Percentiles rank a stretch among this genome's conserved stretches.
Conservation (phyloP, 2,329 filamentous ascomycete species). For the Phialophora expanda region DNA sequence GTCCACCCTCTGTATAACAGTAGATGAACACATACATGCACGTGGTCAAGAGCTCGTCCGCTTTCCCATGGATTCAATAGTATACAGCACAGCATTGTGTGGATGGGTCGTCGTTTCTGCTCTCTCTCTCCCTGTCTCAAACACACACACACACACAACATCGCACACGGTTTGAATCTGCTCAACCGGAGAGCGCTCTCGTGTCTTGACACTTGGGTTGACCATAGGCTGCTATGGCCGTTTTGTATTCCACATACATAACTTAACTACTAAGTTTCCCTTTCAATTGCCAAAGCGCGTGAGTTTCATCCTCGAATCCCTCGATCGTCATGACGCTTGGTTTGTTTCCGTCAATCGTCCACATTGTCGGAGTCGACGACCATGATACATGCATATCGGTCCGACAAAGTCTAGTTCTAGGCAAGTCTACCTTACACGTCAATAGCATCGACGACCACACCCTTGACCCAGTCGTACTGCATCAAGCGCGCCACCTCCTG, state of each 20-base stretch:
- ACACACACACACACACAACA: no score
- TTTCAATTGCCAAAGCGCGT: no score
- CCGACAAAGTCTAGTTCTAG: background rate
- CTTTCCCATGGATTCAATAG: no score
- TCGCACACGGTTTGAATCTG: no score
- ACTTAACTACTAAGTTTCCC: background rate
- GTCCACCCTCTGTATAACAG: no score
- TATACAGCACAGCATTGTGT: no score
- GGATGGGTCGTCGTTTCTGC: no score
- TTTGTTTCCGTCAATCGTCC: background rate
- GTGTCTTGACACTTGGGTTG: background rate
- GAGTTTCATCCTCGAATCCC: background rate
- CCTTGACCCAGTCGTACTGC: constrained; percentile 74
- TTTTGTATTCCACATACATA: background rate
- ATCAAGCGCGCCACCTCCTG: constrained; percentile 74
- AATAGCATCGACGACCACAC: constrained; percentile 40
- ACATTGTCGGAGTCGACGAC: background rate
- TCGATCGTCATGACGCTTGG: background rate
- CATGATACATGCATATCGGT: background rate
- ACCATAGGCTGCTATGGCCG: constrained; percentile 20
- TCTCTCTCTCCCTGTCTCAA: no score
- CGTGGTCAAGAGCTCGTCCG: background rate
- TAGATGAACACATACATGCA: background rate
- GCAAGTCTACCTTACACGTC: constrained; percentile 36
- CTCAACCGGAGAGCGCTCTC: no score